phyloP scores from a whole-genome alignment of 2,329 filamentous ascomycete species.

The Calonectria multiphialidica region DNA sequence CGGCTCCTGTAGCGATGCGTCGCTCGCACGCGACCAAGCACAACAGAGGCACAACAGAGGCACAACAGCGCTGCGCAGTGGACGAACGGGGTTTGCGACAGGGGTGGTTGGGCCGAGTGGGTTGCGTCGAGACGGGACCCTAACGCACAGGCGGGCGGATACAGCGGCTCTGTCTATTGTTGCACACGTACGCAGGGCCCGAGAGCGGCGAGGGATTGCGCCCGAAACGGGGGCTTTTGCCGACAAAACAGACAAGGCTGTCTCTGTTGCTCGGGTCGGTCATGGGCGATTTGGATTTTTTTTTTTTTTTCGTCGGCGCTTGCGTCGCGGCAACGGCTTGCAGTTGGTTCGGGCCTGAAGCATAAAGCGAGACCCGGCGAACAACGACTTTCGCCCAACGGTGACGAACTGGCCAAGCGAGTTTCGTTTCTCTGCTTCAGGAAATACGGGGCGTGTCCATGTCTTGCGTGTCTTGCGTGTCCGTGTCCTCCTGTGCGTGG shows the following conservation, averaged over 20 bases:
- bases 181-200: conserved; percentile 5
- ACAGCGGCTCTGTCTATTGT: conserved; percentile 5
- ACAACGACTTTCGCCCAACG: background rate
- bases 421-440: background rate
- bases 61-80: background rate
- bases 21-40: background rate
- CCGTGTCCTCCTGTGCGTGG: conserved; percentile 4
- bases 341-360: background rate
- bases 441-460: background rate
- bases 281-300: background rate
- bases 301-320: background rate
- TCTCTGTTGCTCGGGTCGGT: background rate
- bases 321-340: background rate
- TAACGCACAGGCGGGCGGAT: conserved; percentile 5
- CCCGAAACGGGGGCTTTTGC: background rate
- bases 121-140: background rate
- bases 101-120: background rate
- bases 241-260: background rate
- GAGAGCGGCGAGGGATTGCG: background rate
- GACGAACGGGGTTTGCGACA: background rate
- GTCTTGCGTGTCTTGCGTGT: conserved; percentile 8
- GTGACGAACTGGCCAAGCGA: background rate
- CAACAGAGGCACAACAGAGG: background rate
- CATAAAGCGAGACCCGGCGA: background rate
- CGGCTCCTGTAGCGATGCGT: conserved; percentile 1